These are phyloP conservation scores for Alternaria sp. DNA, from an alignment of 2,329 filamentous ascomycete genomes.

Conservation along the genomic window DNA sequence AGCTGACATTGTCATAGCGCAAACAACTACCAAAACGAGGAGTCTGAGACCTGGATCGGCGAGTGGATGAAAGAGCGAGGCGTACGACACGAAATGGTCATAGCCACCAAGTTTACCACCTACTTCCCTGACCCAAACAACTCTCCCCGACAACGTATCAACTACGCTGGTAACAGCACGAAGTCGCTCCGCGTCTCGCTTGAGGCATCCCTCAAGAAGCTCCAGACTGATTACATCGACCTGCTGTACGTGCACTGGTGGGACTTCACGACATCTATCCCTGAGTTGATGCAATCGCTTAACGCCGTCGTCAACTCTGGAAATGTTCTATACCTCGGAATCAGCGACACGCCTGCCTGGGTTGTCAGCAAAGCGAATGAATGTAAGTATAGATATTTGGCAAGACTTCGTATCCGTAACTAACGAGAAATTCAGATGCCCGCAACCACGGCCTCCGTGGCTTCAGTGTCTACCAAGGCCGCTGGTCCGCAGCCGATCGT, in stretches of 20 bases:
- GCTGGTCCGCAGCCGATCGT: constrained; percentile 65
- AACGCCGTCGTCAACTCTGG: constrained; percentile 43
- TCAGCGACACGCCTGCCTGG: constrained; percentile 50
- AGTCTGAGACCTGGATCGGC: constrained; percentile 58
- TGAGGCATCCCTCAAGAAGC: constrained; percentile 49
- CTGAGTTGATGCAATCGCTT: constrained; percentile 48
- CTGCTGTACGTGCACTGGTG: constrained; percentile 51
- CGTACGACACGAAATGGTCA: constrained; percentile 58
- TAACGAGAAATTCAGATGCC: constrained; percentile 58
- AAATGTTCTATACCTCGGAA: constrained; percentile 50
- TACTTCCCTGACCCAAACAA: constrained; percentile 32
- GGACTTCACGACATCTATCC: constrained; percentile 48
- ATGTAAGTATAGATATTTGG: constrained; percentile 33
- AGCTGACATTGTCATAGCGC: constrained; percentile 39
- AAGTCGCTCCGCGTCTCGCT: constrained; percentile 49
- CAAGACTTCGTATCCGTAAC: neutral
- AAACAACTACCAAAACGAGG: constrained; percentile 56
- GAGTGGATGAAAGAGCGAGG: constrained; percentile 58
- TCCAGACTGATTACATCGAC: constrained; percentile 52
- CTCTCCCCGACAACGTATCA: constrained; percentile 40
- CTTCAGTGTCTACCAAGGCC: constrained; percentile 73
- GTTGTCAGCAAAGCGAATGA: constrained; percentile 56
- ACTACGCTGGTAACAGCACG: constrained; percentile 52
- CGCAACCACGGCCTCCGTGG: constrained; percentile 71
- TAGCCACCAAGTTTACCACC: constrained; percentile 62